phyloP scores from a whole-genome alignment of 116 monocot genomes.

The Posidonia oceanica region DNA sequence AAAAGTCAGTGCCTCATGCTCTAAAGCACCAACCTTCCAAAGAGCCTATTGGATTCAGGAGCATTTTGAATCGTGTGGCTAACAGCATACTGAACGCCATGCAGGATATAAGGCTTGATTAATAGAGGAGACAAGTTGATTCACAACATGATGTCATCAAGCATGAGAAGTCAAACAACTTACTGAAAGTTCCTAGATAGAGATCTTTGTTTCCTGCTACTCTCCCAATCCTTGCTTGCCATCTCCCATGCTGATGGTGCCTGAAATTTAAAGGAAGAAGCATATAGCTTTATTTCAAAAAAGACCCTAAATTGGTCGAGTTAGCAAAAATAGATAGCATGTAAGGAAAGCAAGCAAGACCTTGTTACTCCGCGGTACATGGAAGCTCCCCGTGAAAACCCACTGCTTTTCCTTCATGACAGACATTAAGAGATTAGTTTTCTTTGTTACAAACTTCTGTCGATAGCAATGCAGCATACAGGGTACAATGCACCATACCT shows the following conservation, averaged over 20 bases:
- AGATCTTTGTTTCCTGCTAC: constrained; percentile 96
- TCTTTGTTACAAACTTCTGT: not conserved
- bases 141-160: constrained; percentile 1
- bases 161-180: constrained; percentile 8
- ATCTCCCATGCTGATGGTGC: constrained; percentile 98
- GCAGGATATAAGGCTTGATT: not conserved
- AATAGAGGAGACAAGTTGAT: not conserved
- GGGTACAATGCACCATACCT: constrained; percentile 32
- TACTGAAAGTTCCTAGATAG: constrained; percentile 96
- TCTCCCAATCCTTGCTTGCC: constrained; percentile 93
- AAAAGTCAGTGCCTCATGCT: not conserved
- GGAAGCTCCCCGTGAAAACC: constrained; percentile 94
- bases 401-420: constrained; percentile 78
- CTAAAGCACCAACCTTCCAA: constrained; percentile 1
- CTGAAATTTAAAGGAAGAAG: constrained; percentile 20
- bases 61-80: not conserved
- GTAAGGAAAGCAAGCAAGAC: constrained; percentile 13
- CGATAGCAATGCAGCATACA: not conserved
- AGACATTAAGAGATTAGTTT: not conserved
- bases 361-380: constrained; percentile 97
- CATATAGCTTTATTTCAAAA: not conserved
- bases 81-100: not conserved
- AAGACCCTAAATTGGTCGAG: not conserved
- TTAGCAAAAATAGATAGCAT: not conserved
- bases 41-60: not conserved